phyloP scores from a whole-genome alignment of 805 yeast species.

The Metschnikowia hibisci region DNA sequence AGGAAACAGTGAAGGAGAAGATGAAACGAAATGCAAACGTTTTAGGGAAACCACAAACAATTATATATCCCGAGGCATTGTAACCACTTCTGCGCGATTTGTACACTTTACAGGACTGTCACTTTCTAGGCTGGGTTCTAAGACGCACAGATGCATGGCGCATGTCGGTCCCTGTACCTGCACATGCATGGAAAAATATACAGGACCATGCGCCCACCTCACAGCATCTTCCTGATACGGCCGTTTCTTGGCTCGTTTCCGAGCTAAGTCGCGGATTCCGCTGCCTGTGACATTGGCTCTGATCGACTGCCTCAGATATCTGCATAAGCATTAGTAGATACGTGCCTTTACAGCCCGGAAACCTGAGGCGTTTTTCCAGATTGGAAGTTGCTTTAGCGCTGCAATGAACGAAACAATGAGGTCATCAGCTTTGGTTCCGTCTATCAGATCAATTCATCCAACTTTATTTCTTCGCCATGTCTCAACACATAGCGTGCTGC shows the following conservation, averaged over 20 bases:
- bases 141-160: slow-evolving; percentile 5
- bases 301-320: too few relatives aligned
- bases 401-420: too few relatives aligned
- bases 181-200: not conserved
- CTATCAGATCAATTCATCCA: too few relatives aligned
- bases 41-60: not conserved
- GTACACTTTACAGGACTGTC: not conserved
- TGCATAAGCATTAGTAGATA: too few relatives aligned
- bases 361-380: too few relatives aligned
- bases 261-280: too few relatives aligned
- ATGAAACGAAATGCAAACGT: not conserved
- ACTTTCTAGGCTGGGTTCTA: slow-evolving; percentile 3
- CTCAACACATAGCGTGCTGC: too few relatives aligned
- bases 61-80: not conserved
- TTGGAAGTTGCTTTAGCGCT: too few relatives aligned
- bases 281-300: too few relatives aligned
- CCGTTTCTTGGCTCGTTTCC: not conserved
- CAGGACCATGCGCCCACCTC: not conserved
- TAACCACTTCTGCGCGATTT: slow-evolving; percentile 1
- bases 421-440: too few relatives aligned
- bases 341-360: too few relatives aligned
- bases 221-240: not conserved
- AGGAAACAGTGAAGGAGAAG: not conserved
- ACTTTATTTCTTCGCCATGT: too few relatives aligned
- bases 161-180: slow-evolving; percentile 1